A percentile compares a stretch with the other conserved stretches of the same genome.
These are phyloP conservation scores for Bertia moriformis DNA, from an alignment of 2,329 filamentous ascomycete species.

Conservation along the genomic window DNA sequence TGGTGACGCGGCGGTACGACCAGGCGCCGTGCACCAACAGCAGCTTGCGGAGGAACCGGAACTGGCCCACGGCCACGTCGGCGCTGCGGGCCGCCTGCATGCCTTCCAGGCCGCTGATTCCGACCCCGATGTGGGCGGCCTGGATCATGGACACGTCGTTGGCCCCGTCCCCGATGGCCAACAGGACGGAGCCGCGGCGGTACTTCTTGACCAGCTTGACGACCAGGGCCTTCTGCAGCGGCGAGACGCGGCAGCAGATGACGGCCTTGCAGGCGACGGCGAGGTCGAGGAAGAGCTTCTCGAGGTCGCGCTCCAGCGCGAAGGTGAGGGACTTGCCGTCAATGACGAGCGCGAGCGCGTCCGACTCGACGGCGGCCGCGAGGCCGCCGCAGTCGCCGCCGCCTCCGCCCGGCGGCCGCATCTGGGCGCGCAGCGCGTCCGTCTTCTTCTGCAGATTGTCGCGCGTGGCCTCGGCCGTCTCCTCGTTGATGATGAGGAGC, in stretches of 20 bases:
- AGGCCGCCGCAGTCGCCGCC: too few relatives aligned
- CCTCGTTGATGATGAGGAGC: constrained; percentile 88
- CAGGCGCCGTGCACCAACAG: constrained; percentile 89
- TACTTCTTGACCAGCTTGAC: constrained; percentile 93
- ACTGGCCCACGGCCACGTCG: constrained; percentile 90
- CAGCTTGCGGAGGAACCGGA: constrained; percentile 85
- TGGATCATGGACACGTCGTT: constrained; percentile 99
- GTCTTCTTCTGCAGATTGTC: constrained; percentile 89
- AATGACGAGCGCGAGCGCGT: constrained; percentile 81
- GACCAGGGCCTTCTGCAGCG: constrained; percentile 88
- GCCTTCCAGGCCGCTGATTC: constrained; percentile 93
- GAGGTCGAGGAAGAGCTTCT: constrained; percentile 83
- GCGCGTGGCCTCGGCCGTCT: constrained; percentile 61
- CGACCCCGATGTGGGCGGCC: constrained; percentile 91
- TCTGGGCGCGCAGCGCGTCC: constrained; percentile 74
- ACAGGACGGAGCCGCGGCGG: constrained; percentile 75
- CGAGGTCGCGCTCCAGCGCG: constrained; percentile 82
- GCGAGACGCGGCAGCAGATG: constrained; percentile 92
- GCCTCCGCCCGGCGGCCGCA: too few relatives aligned
- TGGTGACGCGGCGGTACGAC: constrained; percentile 94
- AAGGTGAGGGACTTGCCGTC: constrained; percentile 92
- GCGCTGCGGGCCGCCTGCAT: constrained; percentile 90
- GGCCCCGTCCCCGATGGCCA: constrained; percentile 92
- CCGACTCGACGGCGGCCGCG: constrained; percentile 45
- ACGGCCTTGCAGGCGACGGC: constrained; percentile 97